These are phyloP conservation scores for Spathaspora hagerdaliae DNA, from an alignment of 805 yeast genomes.

Conservation along the genomic window DNA sequence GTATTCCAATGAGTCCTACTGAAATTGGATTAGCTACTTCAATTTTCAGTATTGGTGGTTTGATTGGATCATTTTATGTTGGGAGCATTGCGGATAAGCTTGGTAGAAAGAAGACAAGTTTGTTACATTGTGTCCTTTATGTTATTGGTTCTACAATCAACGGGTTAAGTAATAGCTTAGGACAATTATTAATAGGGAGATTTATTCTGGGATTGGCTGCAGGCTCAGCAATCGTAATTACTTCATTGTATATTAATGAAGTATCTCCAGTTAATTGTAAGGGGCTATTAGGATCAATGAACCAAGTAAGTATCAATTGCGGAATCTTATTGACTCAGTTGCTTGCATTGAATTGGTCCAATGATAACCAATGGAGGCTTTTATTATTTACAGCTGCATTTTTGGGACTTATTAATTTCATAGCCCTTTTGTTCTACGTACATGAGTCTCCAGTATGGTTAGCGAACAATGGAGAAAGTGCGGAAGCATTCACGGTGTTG, in stretches of 20 bases:
- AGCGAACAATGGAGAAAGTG: slow-evolving; percentile 40
- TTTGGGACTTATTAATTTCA: slow-evolving; percentile 48
- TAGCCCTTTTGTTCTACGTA: slow-evolving; percentile 34
- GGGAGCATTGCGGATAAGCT: slow-evolving; percentile 59
- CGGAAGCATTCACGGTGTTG: slow-evolving; percentile 36
- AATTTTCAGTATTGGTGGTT: slow-evolving; percentile 79
- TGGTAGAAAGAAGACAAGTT: slow-evolving; percentile 58
- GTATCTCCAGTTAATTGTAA: slow-evolving; percentile 63
- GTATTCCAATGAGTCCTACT: slow-evolving; percentile 54
- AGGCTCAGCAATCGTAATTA: slow-evolving; percentile 81
- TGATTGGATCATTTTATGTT: slow-evolving; percentile 67
- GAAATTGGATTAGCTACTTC: slow-evolving; percentile 75
- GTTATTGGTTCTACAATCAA: slow-evolving; percentile 62
- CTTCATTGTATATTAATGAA: slow-evolving; percentile 79
- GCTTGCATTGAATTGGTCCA: slow-evolving; percentile 67
- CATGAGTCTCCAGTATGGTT: slow-evolving; percentile 89
- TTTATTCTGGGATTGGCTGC: slow-evolving; percentile 81
- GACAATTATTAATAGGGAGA: slow-evolving; percentile 58
- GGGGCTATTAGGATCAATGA: slow-evolving; percentile 85
- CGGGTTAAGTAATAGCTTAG: slow-evolving; percentile 43
- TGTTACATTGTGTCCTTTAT: slow-evolving; percentile 49
- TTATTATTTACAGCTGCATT: slow-evolving; percentile 60
- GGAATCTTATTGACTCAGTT: slow-evolving; percentile 83
- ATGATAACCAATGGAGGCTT: slow-evolving; percentile 65
- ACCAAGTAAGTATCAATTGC: slow-evolving; percentile 78